Base-by-base conservation (phyloP, 2,329 filamentous ascomycete genomes). In the Helotiales sp. region DNA sequence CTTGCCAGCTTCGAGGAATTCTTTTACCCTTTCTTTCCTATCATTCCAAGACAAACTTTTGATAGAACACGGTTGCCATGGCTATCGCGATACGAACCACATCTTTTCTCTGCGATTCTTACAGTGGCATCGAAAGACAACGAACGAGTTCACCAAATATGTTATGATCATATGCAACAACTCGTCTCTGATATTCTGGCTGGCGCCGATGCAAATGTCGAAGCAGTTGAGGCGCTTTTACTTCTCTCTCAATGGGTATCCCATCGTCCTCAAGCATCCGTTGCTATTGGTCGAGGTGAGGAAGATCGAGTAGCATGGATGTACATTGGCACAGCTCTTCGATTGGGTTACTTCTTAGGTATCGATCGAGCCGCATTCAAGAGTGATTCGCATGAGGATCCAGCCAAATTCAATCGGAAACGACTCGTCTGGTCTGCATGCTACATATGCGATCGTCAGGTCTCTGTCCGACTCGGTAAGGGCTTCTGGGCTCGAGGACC, bases 231-330 rank as follows among this genome's bases (percentile, higher is more conserved):
- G 67, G 86, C 86, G 1, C 73, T 91, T 1, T 75, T 90, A 0
- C 75, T 91, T 2, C 79, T 91, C 1, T 87, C 88, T 0, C 87
- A 91, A 67, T 91, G 88, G 88, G 86, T 71, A 19, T 68, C 68
- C 2, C 67, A 70, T 58, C 62, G 67, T 15, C 67, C 68, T 25
- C 68, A 70, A 57, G 63, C 63, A 6, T 62, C 64, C 19, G 58
- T 66, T 24, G 60, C 65, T 27, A 84, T 90, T 19, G 88, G 87
- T 0, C 80, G 87, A 55, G 88, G 88, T 8, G 87, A 90, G 69
- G 88, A 90, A 68, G 87, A 91, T 65, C 81, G 88, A 44, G 86
- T 88, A 29, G 86, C 87, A 0, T 91, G 88, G 88, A 90, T 90
- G 87, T 85, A 90, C 65, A 86, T 90, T 5, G 88, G 88, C 1